A percentile compares a stretch with the other conserved stretches of the same genome.
phyloP scores from a whole-genome alignment of 495 filamentous ascomycete genomes.

The Barbatosphaeria neglecta region DNA sequence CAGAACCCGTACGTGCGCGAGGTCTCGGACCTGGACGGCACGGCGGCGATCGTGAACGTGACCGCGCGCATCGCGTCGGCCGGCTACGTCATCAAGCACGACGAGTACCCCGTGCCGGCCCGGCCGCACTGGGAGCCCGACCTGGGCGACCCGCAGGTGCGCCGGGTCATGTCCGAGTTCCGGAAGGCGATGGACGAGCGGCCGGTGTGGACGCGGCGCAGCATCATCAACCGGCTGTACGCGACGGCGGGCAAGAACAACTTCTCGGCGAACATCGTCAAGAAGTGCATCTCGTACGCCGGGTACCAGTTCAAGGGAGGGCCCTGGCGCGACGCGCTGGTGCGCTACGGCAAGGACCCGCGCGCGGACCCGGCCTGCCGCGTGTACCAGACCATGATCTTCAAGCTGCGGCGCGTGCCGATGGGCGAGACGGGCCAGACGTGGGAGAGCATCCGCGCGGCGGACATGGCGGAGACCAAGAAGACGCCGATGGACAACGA shows the following conservation, averaged over 20 bases:
- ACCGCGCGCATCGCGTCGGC: conserved; percentile 34
- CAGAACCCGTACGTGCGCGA: conserved; percentile 41
- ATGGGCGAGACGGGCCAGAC: conserved; percentile 31
- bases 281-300: conserved; percentile 58
- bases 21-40: conserved; percentile 19
- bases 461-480: conserved; percentile 17
- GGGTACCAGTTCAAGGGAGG: conserved; percentile 84
- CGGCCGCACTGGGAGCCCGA: conserved; percentile 24
- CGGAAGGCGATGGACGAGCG: conserved; percentile 52
- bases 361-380: conserved; percentile 61
- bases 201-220: conserved; percentile 78
- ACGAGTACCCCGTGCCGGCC: conserved; percentile 28
- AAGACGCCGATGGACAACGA: conserved; percentile 18
- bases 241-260: not conserved
- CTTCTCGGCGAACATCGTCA: conserved; percentile 34
- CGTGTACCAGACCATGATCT: conserved; percentile 78
- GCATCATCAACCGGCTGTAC: conserved; percentile 53
- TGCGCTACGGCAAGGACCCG: conserved; percentile 78
- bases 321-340: conserved; percentile 79
- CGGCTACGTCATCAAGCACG: conserved; percentile 53
- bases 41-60: conserved; percentile 25
- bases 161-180: conserved; percentile 46
- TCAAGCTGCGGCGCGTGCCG: conserved; percentile 42
- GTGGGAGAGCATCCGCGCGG: conserved; percentile 26
- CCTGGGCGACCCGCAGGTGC: conserved; percentile 39